A percentile compares a stretch with the other conserved stretches of the same genome.
Evolutionary conservation across 1,284 basidiomycete genomes (phyloP).

Genomic region (Lignosus rhinocerotis): DNA sequence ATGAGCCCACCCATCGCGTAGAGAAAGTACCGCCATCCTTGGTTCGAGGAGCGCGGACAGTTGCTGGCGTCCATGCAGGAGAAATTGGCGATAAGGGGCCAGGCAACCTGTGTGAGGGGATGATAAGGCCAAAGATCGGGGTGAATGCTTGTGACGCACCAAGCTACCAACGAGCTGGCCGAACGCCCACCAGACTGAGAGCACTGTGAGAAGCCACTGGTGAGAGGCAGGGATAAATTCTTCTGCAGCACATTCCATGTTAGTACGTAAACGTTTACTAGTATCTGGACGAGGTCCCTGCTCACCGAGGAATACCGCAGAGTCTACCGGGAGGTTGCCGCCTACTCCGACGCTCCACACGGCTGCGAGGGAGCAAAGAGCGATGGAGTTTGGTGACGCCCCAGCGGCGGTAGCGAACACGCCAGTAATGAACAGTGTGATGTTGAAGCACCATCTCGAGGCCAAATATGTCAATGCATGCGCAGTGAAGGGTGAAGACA

Average conservation of each 20-base stretch:
- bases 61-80: conserved; percentile 49
- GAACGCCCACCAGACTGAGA: conserved; percentile 70
- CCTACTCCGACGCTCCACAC: conserved; percentile 67
- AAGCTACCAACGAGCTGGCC: conserved; percentile 60
- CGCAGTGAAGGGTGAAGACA: background rate
- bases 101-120: conserved; percentile 47
- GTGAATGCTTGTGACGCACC: conserved; percentile 36
- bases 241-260: conserved; percentile 32
- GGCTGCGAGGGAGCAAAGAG: conserved; percentile 54
- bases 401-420: conserved; percentile 67
- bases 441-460: conserved; percentile 68
- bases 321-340: conserved; percentile 78
- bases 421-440: conserved; percentile 71
- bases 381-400: conserved; percentile 52
- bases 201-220: conserved; percentile 62
- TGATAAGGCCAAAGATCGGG: conserved; percentile 29
- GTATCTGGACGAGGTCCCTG: background rate
- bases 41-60: conserved; percentile 49
- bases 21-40: conserved; percentile 76
- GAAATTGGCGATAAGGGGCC: conserved; percentile 65
- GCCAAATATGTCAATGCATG: background rate
- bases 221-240: conserved; percentile 61
- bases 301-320: conserved; percentile 74
- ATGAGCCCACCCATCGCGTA: conserved; percentile 64
- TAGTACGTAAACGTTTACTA: background rate